Conservation (phyloP, 768 basidiomycete species). For the Thelephora aurantiotincta region DNA sequence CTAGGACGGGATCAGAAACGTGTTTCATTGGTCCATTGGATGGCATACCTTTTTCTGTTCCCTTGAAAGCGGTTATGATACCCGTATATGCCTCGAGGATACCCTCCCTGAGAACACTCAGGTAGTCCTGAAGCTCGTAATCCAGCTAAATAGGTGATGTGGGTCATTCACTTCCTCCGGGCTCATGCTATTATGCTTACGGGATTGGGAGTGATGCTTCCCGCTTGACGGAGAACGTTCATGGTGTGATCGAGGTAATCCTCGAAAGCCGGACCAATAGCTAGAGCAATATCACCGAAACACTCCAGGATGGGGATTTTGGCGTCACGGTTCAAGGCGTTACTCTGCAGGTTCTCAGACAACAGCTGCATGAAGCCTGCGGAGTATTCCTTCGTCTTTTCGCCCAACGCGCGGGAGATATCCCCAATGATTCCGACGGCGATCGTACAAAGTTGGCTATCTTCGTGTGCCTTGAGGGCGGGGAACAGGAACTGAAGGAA, state of each 20-base stretch:
- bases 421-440: constrained; percentile 95
- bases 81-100: constrained; percentile 97
- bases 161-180: neutral
- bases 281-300: constrained; percentile 94
- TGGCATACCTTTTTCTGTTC: constrained; percentile 53
- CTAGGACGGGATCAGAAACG: constrained; percentile 15
- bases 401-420: constrained; percentile 86
- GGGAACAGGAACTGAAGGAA: constrained; percentile 80
- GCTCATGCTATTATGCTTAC: constrained; percentile 27
- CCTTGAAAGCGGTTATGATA: constrained; percentile 82
- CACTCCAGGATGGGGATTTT: constrained; percentile 94
- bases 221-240: constrained; percentile 84
- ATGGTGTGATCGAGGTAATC: constrained; percentile 86
- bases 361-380: constrained; percentile 85
- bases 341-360: constrained; percentile 81
- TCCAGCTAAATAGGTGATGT: constrained; percentile 42
- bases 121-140: constrained; percentile 87
- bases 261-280: constrained; percentile 75
- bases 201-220: constrained; percentile 74
- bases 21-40: neutral
- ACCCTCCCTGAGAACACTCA: constrained; percentile 78
- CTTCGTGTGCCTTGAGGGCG: constrained; percentile 86
- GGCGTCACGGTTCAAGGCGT: constrained; percentile 82
- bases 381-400: constrained; percentile 72
- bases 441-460: constrained; percentile 90